phyloP scores from a whole-genome alignment of 2,329 filamentous ascomycete genomes.

The Reticulascus tulasneorum region DNA sequence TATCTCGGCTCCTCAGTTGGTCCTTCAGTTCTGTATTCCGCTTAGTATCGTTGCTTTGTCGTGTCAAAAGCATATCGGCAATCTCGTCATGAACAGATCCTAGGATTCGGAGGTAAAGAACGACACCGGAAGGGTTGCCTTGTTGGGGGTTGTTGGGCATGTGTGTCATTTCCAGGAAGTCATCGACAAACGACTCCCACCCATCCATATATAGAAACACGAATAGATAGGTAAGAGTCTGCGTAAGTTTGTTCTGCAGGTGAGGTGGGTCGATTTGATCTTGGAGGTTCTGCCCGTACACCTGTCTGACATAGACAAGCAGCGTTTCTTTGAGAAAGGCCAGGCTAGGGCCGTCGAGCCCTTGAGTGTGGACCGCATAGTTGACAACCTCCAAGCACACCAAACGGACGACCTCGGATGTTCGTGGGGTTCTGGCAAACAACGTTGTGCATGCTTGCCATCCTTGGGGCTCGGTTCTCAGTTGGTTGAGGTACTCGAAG shows the following conservation, averaged over 20 bases:
- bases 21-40: slow-evolving; percentile 90
- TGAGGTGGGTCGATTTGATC: slow-evolving; percentile 63
- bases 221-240: slow-evolving; percentile 93
- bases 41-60: slow-evolving; percentile 74
- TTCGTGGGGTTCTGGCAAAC: slow-evolving; percentile 73
- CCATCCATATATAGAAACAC: slow-evolving; percentile 78
- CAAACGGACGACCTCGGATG: slow-evolving; percentile 80
- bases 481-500: slow-evolving; percentile 72
- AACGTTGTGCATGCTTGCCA: slow-evolving; percentile 88
- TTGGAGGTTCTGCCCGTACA: slow-evolving; percentile 60
- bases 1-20: slow-evolving; percentile 78
- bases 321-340: slow-evolving; percentile 75
- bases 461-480: slow-evolving; percentile 76
- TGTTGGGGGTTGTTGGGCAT: slow-evolving; percentile 53
- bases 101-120: slow-evolving; percentile 85
- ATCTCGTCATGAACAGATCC: slow-evolving; percentile 95
- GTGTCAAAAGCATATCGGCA: slow-evolving; percentile 81
- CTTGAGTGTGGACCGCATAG: slow-evolving; percentile 77
- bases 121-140: slow-evolving; percentile 71
- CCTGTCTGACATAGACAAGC: slow-evolving; percentile 73
- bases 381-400: slow-evolving; percentile 92
- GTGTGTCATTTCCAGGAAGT: slow-evolving; percentile 75
- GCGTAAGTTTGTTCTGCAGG: slow-evolving; percentile 95
- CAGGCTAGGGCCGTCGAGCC: slow-evolving; percentile 69
- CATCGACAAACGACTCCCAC: slow-evolving; percentile 89